These are phyloP conservation scores for Candida peoriensis DNA, from an alignment of 805 yeast species.

Conservation along the genomic window DNA sequence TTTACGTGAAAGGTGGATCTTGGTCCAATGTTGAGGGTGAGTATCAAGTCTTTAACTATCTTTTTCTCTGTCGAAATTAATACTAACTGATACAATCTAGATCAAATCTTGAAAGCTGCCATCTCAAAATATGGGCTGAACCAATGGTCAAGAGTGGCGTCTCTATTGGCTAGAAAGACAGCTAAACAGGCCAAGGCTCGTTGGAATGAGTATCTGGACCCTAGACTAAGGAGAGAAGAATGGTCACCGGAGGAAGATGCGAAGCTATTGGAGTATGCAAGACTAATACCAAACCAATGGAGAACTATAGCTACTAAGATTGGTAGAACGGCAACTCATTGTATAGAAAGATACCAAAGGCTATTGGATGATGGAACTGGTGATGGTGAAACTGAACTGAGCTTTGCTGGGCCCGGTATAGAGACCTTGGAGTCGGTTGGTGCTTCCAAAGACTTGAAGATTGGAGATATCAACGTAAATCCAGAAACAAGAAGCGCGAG, in stretches of 20 bases:
- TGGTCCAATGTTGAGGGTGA: constrained; percentile 68
- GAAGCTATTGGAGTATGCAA: constrained; percentile 58
- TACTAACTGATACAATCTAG: constrained; percentile 31
- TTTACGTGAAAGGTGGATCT: constrained; percentile 80
- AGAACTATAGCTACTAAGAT: constrained; percentile 76
- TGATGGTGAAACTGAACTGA: constrained; percentile 28
- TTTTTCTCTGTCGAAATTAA: not conserved
- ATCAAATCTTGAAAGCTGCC: constrained; percentile 85
- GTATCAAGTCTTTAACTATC: not conserved
- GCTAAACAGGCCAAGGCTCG: constrained; percentile 91
- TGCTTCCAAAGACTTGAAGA: constrained; percentile 26
- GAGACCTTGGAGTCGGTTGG: constrained; percentile 40
- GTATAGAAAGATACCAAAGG: constrained; percentile 78
- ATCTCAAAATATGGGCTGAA: constrained; percentile 89
- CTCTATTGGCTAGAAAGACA: constrained; percentile 76
- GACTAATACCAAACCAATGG: constrained; percentile 89
- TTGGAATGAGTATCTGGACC: constrained; percentile 87
- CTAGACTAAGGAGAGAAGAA: constrained; percentile 53
- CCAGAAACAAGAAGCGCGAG: constrained; percentile 77
- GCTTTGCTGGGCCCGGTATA: constrained; percentile 46
- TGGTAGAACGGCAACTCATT: constrained; percentile 82
- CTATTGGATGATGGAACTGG: constrained; percentile 47
- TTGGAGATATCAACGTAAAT: constrained; percentile 60
- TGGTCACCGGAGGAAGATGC: constrained; percentile 82
- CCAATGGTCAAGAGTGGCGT: constrained; percentile 92